Evolutionary conservation across 495 filamentous ascomycete genomes (phyloP).

Genomic region (Penicillium cosmopolitanum): DNA sequence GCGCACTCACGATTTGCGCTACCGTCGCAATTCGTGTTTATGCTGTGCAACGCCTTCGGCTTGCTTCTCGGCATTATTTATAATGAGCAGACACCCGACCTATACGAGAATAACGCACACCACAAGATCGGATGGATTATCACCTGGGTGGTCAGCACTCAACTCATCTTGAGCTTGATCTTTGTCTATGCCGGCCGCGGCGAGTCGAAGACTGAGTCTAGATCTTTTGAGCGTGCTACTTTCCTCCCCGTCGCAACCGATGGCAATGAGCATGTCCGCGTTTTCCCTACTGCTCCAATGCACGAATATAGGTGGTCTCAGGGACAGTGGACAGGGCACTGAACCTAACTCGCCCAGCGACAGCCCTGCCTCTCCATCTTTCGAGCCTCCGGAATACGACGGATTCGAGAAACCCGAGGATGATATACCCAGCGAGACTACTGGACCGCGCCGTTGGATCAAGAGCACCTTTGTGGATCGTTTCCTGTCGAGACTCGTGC

Average conservation of each 20-base stretch:
- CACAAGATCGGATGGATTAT: conserved; percentile 88
- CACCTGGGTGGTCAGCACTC: conserved; percentile 69
- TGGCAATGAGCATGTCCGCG: conserved; percentile 61
- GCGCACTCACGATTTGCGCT: conserved; percentile 76
- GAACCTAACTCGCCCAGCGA: conserved; percentile 71
- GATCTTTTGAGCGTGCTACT: conserved; percentile 44
- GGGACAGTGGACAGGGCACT: conserved; percentile 89
- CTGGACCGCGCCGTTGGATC: conserved; percentile 45
- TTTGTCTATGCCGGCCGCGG: conserved; percentile 51
- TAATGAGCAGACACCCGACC: conserved; percentile 79
- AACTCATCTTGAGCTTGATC: conserved; percentile 70
- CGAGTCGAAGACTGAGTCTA: conserved; percentile 27
- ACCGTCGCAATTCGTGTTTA: conserved; percentile 74
- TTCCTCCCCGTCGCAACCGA: conserved; percentile 73
- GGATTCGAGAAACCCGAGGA: conserved; percentile 58
- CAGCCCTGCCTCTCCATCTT: conserved; percentile 62
- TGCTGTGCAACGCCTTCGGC: conserved; percentile 70
- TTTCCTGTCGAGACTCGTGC: conserved; percentile 50
- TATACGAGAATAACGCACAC: conserved; percentile 88
- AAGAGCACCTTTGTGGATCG: conserved; percentile 49
- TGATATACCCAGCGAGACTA: conserved; percentile 35
- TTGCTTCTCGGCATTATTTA: conserved; percentile 76
- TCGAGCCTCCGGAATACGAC: conserved; percentile 56
- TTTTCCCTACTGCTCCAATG: conserved; percentile 43
- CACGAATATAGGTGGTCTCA: conserved; percentile 68